Base-by-base conservation (phyloP, 2,329 filamentous ascomycete genomes). In the Clonostachys rosea region DNA sequence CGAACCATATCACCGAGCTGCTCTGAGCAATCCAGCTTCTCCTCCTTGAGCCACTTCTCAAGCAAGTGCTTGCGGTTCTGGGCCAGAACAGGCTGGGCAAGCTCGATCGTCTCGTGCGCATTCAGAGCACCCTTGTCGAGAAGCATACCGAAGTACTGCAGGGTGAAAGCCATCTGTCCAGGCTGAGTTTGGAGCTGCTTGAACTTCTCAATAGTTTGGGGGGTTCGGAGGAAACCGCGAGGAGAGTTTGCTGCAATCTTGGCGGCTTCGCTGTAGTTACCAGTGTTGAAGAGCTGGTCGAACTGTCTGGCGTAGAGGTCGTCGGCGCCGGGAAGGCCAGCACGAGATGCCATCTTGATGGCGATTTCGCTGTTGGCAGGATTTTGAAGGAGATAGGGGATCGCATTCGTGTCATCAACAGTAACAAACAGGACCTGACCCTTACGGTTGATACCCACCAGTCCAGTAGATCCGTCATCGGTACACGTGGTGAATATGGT, bases 171-270 rank as follows among this genome's bases (percentile, higher is more conserved):
- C 71, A 99, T 89, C 65, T 95, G 88, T 41, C 90, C 89, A 34
- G 85, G 85, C 56, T 88, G 83, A 51, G 85, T 81, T 13, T 90
- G 89, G 14, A 95, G 77, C 47, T 81, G 83, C 81, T 97, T 97
- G 74, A 99, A 95, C 58, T 88, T 86, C 70, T 96, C 91, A 64
- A 99, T 97, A 7, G 94, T 99, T 61, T 96, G 89, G 18, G 89
- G 79, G 3, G 92, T 97, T 55, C 94, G 89, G 47, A 99, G 77
- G 75, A 99, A 99, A 43, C 94, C 94, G 49, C 92, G 85, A 4
- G 94, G 94, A 4, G 94, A 99, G 75, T 95, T 96, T 44, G 94
- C 95, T 41, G 94, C 95, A 58, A 96, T 87, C 77, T 95, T 96
- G 44, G 94, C 94, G 49, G 94, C 94, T 61, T 94, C 90, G 46